phyloP scores from a whole-genome alignment of 1,284 basidiomycete species.

The Ustilago cynodontis region DNA sequence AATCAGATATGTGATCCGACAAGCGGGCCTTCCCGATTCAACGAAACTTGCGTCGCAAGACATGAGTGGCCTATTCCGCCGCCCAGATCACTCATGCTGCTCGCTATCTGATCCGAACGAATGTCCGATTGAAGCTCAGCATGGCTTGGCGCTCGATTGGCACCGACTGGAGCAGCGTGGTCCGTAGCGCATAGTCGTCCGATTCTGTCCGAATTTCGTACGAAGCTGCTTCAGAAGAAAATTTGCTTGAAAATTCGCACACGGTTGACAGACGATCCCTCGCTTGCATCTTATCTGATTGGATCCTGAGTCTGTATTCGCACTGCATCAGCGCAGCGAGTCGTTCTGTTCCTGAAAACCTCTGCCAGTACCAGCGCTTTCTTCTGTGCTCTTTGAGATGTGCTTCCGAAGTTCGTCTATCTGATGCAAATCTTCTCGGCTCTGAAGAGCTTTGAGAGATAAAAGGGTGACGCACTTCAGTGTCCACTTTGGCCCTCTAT shows the following conservation, averaged over 20 bases:
- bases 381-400: not conserved
- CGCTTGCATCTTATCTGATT: conserved; percentile 35
- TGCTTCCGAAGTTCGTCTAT: not conserved
- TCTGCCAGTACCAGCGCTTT: not conserved
- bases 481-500: not conserved
- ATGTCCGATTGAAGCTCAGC: not conserved
- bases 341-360: not conserved
- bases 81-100: not conserved
- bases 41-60: not conserved
- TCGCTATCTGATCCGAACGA: conserved; percentile 17
- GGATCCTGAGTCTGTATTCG: not conserved
- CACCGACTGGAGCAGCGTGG: not conserved
- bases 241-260: not conserved
- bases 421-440: not conserved
- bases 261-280: conserved; percentile 1
- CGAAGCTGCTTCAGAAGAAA: not conserved
- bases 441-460: not conserved
- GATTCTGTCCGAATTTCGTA: conserved; percentile 8
- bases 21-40: conserved; percentile 1
- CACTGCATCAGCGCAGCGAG: not conserved
- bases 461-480: not conserved
- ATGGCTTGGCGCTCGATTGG: conserved; percentile 3
- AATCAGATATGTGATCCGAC: not conserved
- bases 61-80: not conserved
- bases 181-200: not conserved